A percentile compares a stretch with the other conserved stretches of the same genome.
phyloP scores from a whole-genome alignment of 2,329 filamentous ascomycete genomes.

The Myriosclerotinia duriaeana region DNA sequence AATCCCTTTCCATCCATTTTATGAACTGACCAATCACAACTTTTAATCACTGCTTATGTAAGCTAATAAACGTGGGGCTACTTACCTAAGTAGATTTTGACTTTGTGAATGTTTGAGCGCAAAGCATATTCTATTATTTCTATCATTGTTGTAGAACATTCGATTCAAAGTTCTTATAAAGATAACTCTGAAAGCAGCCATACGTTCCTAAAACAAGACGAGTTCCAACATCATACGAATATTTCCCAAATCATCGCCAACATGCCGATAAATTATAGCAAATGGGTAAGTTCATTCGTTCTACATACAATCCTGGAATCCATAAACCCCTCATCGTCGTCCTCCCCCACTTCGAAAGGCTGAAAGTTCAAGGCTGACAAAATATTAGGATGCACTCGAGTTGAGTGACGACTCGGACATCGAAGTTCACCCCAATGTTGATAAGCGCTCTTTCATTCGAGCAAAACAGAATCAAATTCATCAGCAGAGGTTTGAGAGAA shows the following conservation, averaged over 20 bases:
- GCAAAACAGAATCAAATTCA: constrained; percentile 98
- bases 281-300: constrained; percentile 48
- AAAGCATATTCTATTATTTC: background rate
- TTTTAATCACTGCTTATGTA: background rate
- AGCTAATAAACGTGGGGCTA: constrained; percentile 9
- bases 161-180: constrained; percentile 29
- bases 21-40: constrained; percentile 1
- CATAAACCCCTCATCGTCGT: constrained; percentile 9
- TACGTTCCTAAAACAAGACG: constrained; percentile 1
- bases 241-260: constrained; percentile 16
- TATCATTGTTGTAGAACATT: constrained; percentile 33
- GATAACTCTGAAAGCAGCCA: constrained; percentile 3
- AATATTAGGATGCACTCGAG: constrained; percentile 76
- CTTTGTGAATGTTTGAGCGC: constrained; percentile 6
- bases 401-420: constrained; percentile 97
- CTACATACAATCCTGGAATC: background rate
- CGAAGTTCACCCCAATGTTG: constrained; percentile 97
- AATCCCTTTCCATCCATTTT: background rate
- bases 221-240: background rate
- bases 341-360: constrained; percentile 31
- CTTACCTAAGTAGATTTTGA: background rate
- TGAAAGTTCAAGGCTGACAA: constrained; percentile 40
- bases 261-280: constrained; percentile 64
- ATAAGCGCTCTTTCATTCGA: constrained; percentile 96
- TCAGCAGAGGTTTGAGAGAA: constrained; percentile 80